Evolutionary conservation across 805 yeast species (phyloP), one percentile per base, ranked within the genome.

Genomic region (Scheffersomyces stipitis): DNA sequence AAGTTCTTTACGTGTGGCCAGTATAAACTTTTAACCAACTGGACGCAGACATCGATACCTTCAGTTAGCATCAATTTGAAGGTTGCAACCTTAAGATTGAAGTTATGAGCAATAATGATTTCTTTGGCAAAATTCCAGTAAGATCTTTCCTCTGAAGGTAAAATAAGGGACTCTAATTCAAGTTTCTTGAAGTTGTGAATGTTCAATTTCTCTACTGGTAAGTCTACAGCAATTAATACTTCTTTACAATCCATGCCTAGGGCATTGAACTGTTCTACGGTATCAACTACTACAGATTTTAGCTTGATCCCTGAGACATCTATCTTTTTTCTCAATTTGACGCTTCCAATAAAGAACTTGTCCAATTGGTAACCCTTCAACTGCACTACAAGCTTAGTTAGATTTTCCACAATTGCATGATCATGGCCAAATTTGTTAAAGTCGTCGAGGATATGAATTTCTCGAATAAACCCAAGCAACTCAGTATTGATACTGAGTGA

Each of bases 401-500:
- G 28, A 8, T 14, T 17, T 3, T 23, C 15, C 16, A 32, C 30
- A 4, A 37, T 5, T 26, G 34, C 31, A 5, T 14, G 8, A 12
- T 34, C 29, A 15, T 43, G 31, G 4, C 32, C 28, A 18, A 33
- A 37, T 14, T 28, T 8, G 18, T 38, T 39, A 16, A 40, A 34
- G 4, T 35, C 40, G 4, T 52, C 64, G 15, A 58, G 56, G 1
- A 76, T 54, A 0, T 50, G 49, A 2, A 76, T 46, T 18, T 62
- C 55, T 28, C 62, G 52, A 2, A 76, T 54, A 27, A 51, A 48
- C 3, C 36, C 12, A 15, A 62, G 56, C 15, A 75, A 53, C 4
- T 55, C 53, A 2, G 63, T 42, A 36, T 73, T 69, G 30, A 64
- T 41, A 4, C 33, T 37, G 17, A 74, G 44, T 1, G 72, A 57